Conservation (phyloP, 139 green algal genomes). For the Parachlorella kessleri region DNA sequence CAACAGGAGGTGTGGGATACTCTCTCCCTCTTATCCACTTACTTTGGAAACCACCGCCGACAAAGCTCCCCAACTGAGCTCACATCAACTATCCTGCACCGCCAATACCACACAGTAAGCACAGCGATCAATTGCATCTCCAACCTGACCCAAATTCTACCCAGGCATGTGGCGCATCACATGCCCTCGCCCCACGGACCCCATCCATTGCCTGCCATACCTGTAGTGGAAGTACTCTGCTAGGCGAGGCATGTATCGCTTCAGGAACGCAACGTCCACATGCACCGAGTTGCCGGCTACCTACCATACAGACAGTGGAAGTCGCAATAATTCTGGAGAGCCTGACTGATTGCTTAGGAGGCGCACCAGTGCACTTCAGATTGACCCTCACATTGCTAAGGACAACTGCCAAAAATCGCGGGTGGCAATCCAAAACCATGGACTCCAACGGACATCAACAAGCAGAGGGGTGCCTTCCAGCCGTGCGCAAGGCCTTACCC, state of each 20-base stretch:
- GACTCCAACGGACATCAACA: too few species aligned
- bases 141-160: not conserved
- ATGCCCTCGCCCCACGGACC: constrained; percentile 12
- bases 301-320: too few species aligned
- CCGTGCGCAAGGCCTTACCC: too few species aligned
- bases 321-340: too few species aligned
- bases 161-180: not conserved
- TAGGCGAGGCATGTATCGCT: constrained; percentile 84
- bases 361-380: too few species aligned
- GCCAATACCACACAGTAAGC: not conserved
- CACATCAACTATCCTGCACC: constrained; percentile 88
- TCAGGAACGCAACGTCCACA: constrained; percentile 87
- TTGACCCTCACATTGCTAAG: too few species aligned
- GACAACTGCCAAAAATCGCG: too few species aligned
- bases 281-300: constrained; percentile 88
- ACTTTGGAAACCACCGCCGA: constrained; percentile 59
- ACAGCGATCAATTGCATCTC: not conserved
- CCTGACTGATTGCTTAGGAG: too few species aligned
- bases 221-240: constrained; percentile 77
- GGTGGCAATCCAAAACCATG: too few species aligned
- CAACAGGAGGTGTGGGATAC: too few species aligned
- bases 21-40: too few species aligned
- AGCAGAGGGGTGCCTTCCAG: too few species aligned
- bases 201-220: constrained; percentile 4
- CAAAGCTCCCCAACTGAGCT: constrained; percentile 79